Evolutionary conservation across 2,329 filamentous ascomycete genomes (phyloP).

Genomic region (Mariannaea sp.): DNA sequence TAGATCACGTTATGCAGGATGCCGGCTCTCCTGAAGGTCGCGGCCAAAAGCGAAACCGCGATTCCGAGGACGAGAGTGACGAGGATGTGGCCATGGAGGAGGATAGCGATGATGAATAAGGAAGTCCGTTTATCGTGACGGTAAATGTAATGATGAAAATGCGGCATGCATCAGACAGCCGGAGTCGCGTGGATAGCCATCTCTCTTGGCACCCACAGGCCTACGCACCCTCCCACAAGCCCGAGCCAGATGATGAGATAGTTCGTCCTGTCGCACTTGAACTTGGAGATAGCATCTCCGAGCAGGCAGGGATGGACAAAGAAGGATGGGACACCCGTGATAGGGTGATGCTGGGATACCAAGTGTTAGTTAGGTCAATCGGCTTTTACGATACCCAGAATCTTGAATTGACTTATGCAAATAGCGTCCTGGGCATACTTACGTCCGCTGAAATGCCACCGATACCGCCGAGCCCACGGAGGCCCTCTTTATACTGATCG

Average conservation of each 20-base stretch:
- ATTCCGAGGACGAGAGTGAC: conserved; percentile 68
- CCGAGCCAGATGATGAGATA: conserved; percentile 92
- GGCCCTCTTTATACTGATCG: conserved; percentile 62
- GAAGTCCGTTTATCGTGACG: conserved; percentile 24
- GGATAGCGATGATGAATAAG: conserved; percentile 73
- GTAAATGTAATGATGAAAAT: conserved; percentile 26
- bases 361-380: conserved; percentile 47
- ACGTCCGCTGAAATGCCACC: conserved; percentile 79
- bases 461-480: conserved; percentile 66
- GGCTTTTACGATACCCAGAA: conserved; percentile 38
- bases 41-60: conserved; percentile 72
- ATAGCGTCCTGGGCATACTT: conserved; percentile 50
- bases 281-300: conserved; percentile 74
- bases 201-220: conserved; percentile 75
- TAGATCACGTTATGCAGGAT: conserved; percentile 56
- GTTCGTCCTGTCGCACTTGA: conserved; percentile 64
- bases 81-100: conserved; percentile 72
- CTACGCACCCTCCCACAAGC: conserved; percentile 79
- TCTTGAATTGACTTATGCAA: conserved; percentile 39
- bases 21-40: conserved; percentile 59
- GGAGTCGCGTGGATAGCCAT: conserved; percentile 53
- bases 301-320: conserved; percentile 94
- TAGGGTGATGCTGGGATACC: conserved; percentile 74
- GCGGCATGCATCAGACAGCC: conserved; percentile 15
- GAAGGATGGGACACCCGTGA: conserved; percentile 77